Evolutionary conservation across 164 flowering plant species (phyloP), one percentile per base, ranked within the genome.

Genomic region (Vitis amurensis): DNA sequence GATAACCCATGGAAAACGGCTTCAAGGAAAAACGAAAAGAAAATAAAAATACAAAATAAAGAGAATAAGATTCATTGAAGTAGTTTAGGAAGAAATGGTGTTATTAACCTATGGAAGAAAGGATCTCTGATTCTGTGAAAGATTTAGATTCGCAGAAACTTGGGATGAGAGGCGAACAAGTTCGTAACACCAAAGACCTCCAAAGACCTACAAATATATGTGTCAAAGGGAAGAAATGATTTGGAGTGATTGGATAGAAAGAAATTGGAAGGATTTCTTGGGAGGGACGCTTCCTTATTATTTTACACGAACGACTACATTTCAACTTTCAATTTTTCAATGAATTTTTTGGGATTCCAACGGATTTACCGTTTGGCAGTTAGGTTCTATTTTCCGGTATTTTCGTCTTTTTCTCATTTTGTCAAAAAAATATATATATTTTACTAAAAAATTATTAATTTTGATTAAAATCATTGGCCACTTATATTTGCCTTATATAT

Each of bases 231-330:
- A 49, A 11, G 37, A 29, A 29, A 49, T 58, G 5, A 29, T 37
- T 55, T 5, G 27, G 65, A 62, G 58, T 1, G 23, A 61, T 37
- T 61, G 64, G 50, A 37, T 61, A 37, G 29, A 31, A 68, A 51
- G 55, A 11, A 62, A 73, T 60, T 63, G 55, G 68, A 53, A 27
- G 16, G 71, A 63, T 81, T 80, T 75, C 83, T 80, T 83, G 85
- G 53, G 51, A 63, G 50, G 64, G 78, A 80, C 80, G 88, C 74
- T 68, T 78, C 68, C 53, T 13, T 50, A 31, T 53, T 58, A 59
- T 57, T 68, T 76, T 68, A 60, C 69, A 73, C 77, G 78, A 3
- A 3, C 44, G 2, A 37, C 44, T 37, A 37, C 44, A 3, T 37
- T 4, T 37, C 44, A 37, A 37, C 44, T 37, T 37, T 6, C 72